Evolutionary conservation across 305 asterid species (phyloP).

Genomic region (Galium porrigens): DNA sequence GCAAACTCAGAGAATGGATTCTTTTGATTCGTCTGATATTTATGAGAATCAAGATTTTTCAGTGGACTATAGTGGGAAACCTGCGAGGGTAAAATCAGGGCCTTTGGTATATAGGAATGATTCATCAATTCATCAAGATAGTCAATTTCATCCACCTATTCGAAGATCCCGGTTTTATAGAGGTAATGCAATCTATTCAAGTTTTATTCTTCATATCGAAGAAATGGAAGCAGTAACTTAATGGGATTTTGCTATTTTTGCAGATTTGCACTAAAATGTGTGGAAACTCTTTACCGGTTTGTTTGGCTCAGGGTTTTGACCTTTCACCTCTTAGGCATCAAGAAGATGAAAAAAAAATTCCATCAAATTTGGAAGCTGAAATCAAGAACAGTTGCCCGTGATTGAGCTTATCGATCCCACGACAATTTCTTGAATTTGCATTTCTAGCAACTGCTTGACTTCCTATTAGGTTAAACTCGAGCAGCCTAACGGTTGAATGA

Average conservation of each 20-base stretch:
- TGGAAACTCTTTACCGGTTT: background rate
- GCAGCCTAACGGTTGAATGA: background rate
- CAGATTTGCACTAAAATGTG: constrained; percentile 16
- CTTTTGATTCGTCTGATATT: constrained; percentile 37
- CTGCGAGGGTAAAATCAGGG: constrained; percentile 39
- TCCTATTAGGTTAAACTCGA: background rate
- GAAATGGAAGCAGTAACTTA: background rate
- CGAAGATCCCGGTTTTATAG: constrained; percentile 52
- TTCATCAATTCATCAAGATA: constrained; percentile 18
- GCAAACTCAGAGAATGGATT: constrained; percentile 24
- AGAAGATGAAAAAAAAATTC: background rate
- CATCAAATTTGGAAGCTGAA: background rate
- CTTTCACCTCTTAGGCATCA: constrained; percentile 1
- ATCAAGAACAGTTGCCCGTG: background rate
- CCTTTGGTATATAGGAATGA: constrained; percentile 25
- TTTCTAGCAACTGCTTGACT: background rate
- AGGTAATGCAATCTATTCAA: constrained; percentile 24
- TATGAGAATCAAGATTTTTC: constrained; percentile 30
- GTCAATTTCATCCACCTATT: constrained; percentile 24
- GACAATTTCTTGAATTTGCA: background rate
- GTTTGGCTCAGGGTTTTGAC: background rate
- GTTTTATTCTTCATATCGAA: background rate
- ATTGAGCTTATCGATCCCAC: background rate
- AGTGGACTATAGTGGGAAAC: constrained; percentile 28
- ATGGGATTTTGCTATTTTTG: background rate